Evolutionary conservation across 495 filamentous ascomycete genomes (phyloP), one percentile per base, ranked within the genome.

Genomic region (Jackrogersella multiformis): DNA sequence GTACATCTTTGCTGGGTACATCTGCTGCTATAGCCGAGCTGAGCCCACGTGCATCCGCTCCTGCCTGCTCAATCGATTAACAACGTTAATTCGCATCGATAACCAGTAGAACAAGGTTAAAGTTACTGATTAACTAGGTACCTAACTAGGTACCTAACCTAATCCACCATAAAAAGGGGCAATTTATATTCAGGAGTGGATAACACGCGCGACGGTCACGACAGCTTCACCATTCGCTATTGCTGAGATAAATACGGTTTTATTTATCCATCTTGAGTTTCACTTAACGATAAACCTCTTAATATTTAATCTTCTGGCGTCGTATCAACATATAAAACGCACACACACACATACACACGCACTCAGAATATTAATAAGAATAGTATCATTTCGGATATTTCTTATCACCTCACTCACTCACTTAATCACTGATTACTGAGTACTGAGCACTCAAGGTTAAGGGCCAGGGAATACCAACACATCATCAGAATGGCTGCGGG

Each of bases 401-500:
- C 7, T 21, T 20, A 44, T 44, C 41, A 44, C 41, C 20, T 8
- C 16, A 20, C 15, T 15, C 6, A 42, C 38, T n/a, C n/a, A n/a
- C n/a, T n/a, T n/a, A n/a, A n/a, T n/a, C n/a, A n/a, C n/a, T n/a
- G n/a, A n/a, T n/a, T n/a, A n/a, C n/a, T n/a, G n/a, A n/a, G n/a
- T n/a, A n/a, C n/a, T n/a, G n/a, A n/a, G n/a, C n/a, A n/a, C n/a
- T n/a, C n/a, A n/a, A n/a, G n/a, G n/a, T 26, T 15, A 20, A n/a
- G 21, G 2, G 21, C 26, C n/a, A 26, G 42, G 4, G 10, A 24
- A 10, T 9, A 26, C 9, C 3, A 21, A 46, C 45, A 49, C 13
- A 32, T 18, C 4, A n/a, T 32, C 45, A 30, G 13, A 28, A 74
- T 74, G 72, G 64, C 73, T 38, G 56, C 70, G 57, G 55, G 66